Percentiles rank a stretch among this genome's conserved stretches.
These are phyloP conservation scores for Viridothelium virens DNA, from an alignment of 495 filamentous ascomycete species.

Conservation along the genomic window DNA sequence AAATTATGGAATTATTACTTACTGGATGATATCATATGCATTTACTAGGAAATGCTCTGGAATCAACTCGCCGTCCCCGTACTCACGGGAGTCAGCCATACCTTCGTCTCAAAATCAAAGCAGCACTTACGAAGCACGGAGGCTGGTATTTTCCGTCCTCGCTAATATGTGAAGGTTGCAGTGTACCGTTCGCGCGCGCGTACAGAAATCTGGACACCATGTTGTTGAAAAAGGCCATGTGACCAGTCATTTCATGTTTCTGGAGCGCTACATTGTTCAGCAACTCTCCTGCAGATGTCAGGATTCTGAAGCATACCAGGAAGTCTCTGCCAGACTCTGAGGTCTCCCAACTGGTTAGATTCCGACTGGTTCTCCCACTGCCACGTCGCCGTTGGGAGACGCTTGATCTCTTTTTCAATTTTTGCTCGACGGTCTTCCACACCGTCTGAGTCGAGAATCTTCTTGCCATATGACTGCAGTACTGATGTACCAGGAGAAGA, in stretches of 20 bases:
- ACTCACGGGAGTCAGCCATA: neutral
- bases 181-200: constrained; percentile 11
- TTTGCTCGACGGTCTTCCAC: constrained; percentile 11
- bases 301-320: constrained; percentile 4
- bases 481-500: constrained; percentile 14
- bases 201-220: constrained; percentile 14
- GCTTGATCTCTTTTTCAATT: constrained; percentile 17
- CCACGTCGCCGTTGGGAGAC: constrained; percentile 14
- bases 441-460: constrained; percentile 13
- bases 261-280: neutral
- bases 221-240: constrained; percentile 17
- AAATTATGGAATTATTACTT: neutral
- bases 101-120: neutral
- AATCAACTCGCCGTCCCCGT: constrained; percentile 18
- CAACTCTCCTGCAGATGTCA: neutral
- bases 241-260: constrained; percentile 11
- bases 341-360: constrained; percentile 14
- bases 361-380: constrained; percentile 15
- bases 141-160: constrained; percentile 14
- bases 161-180: constrained; percentile 13
- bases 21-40: constrained; percentile 12
- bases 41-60: constrained; percentile 13
- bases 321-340: constrained; percentile 17
- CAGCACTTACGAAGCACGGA: constrained; percentile 1
- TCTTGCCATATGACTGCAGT: constrained; percentile 14